Evolutionary conservation across 2,329 filamentous ascomycete genomes (phyloP).

Genomic region (Pseudogymnoascus sp.): DNA sequence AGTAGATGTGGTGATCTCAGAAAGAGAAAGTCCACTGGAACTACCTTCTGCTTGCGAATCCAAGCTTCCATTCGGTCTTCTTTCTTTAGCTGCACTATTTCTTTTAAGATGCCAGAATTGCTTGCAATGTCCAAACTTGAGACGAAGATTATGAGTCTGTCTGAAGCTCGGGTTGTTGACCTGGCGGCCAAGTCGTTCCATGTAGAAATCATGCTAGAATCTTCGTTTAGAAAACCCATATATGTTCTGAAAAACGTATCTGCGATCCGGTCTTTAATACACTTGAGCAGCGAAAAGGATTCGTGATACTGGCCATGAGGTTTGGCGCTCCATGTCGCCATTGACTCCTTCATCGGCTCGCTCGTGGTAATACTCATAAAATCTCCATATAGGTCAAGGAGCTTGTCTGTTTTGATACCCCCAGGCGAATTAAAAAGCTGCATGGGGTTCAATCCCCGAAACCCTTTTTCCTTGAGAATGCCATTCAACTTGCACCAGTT

Average conservation of each 20-base stretch:
- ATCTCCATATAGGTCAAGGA: not conserved
- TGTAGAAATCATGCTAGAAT: not conserved
- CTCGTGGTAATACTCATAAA: not conserved
- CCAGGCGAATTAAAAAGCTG: not conserved
- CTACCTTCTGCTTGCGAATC: not conserved
- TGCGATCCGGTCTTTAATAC: not conserved
- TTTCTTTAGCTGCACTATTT: not conserved
- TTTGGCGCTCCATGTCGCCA: not conserved
- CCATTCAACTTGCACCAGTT: constrained; percentile 5
- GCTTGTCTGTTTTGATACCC: not conserved
- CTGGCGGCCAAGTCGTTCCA: constrained; percentile 1
- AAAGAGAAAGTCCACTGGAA: not conserved
- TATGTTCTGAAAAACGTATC: not conserved
- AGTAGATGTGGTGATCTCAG: not conserved
- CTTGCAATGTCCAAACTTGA: not conserved
- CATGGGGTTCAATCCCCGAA: not conserved
- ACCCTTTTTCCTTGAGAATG: not conserved
- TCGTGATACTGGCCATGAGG: not conserved
- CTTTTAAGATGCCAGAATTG: not conserved
- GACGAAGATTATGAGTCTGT: not conserved
- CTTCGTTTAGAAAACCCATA: not conserved
- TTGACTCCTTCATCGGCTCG: not conserved
- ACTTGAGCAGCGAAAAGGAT: not conserved
- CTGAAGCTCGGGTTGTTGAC: not conserved
- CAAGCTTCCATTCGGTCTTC: constrained; percentile 2